These are phyloP conservation scores for Diaporthe destruens DNA, from an alignment of 2,329 filamentous ascomycete species.

Conservation along the genomic window DNA sequence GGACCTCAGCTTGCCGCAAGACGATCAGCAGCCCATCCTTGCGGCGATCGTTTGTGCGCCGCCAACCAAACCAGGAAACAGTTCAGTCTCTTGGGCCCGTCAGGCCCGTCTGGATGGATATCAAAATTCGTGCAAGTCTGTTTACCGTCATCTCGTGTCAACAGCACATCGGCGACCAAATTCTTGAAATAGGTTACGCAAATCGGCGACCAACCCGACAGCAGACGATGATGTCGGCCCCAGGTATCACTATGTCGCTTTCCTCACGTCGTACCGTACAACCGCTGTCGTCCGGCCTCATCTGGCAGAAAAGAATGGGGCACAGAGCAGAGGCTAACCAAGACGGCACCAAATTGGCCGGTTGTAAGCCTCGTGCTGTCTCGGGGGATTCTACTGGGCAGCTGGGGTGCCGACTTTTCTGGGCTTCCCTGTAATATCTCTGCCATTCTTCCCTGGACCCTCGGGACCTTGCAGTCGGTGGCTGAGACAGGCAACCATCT, in stretches of 20 bases:
- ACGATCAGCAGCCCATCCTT: slow-evolving; percentile 33
- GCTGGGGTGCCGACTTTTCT: neutral
- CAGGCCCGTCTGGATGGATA: neutral
- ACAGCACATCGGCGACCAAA: slow-evolving; percentile 27
- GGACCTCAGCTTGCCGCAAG: slow-evolving; percentile 36
- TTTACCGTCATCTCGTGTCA: slow-evolving; percentile 16
- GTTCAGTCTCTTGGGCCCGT: neutral
- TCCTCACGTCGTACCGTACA: slow-evolving; percentile 7
- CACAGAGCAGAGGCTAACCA: slow-evolving; percentile 1
- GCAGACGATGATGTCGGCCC: slow-evolving; percentile 11
- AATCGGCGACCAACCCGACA: slow-evolving; percentile 33
- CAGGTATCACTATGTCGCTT: slow-evolving; percentile 26
- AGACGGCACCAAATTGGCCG: neutral
- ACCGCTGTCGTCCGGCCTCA: slow-evolving; percentile 13
- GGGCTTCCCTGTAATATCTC: slow-evolving; percentile 11
- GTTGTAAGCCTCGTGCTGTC: slow-evolving; percentile 10
- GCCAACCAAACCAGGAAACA: slow-evolving; percentile 25
- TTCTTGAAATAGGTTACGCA: slow-evolving; percentile 16
- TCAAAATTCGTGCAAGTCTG: slow-evolving; percentile 1
- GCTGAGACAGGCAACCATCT: slow-evolving; percentile 26
- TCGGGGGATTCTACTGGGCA: slow-evolving; percentile 8
- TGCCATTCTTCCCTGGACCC: neutral
- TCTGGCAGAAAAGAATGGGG: slow-evolving; percentile 15
- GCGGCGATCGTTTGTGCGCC: slow-evolving; percentile 26
- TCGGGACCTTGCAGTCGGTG: slow-evolving; percentile 29